A percentile compares a stretch with the other conserved stretches of the same genome.
Conservation (phyloP, 192 early-diverging fungal genomes). For the Gigaspora rosea region DNA sequence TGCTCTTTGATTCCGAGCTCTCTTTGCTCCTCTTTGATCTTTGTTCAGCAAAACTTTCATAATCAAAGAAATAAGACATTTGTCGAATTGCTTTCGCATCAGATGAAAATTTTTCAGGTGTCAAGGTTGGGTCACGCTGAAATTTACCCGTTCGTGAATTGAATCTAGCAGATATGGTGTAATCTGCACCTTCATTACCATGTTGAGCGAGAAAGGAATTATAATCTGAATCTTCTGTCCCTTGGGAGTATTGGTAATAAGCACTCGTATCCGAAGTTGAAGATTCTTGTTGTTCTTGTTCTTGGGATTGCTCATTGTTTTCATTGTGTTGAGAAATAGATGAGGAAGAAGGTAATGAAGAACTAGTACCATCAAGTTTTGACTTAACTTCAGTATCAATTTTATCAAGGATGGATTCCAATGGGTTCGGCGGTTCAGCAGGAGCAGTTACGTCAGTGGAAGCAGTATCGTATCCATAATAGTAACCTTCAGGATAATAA, state of each 20-base stretch:
- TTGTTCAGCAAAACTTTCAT: constrained; percentile 40
- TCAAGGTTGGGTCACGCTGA: constrained; percentile 34
- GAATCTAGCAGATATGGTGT: constrained; percentile 40
- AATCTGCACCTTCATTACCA: constrained; percentile 17
- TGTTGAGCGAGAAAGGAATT: constrained; percentile 19
- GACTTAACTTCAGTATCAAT: constrained; percentile 45
- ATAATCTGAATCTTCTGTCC: constrained; percentile 24
- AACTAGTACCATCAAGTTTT: constrained; percentile 31
- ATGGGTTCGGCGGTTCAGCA: constrained; percentile 23
- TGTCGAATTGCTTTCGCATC: constrained; percentile 42
- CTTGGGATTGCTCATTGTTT: background rate
- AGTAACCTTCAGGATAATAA: constrained; percentile 26
- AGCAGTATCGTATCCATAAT: constrained; percentile 24
- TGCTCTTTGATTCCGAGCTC: constrained; percentile 17
- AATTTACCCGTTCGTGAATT: constrained; percentile 46
- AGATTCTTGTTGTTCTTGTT: too few relatives aligned
- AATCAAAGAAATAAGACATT: constrained; percentile 48
- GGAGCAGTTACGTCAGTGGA: background rate
- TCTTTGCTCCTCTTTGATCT: background rate
- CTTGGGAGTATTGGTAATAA: too few relatives aligned
- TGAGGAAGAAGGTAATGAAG: constrained; percentile 4
- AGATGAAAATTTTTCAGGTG: constrained; percentile 40
- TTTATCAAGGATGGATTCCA: constrained; percentile 43
- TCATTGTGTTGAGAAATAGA: background rate
- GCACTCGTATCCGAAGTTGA: too few relatives aligned